A percentile compares a stretch with the other conserved stretches of the same genome.
Evolutionary conservation across 352 stramenopile genomes (phyloP).

Genomic region (Blastocystis sp.): DNA sequence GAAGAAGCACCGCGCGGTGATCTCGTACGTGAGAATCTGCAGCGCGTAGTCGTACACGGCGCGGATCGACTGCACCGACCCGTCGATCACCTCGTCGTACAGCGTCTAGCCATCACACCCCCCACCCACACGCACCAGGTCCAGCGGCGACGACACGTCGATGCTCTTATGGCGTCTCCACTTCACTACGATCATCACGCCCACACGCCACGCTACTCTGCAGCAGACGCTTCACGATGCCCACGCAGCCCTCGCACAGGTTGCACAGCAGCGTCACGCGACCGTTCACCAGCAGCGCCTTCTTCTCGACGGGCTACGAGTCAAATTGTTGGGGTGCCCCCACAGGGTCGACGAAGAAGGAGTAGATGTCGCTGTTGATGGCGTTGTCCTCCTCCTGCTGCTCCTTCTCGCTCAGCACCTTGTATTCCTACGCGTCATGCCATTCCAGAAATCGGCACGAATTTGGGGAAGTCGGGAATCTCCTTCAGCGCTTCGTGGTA

Average conservation of each 20-base stretch:
- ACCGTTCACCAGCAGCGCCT: conserved; percentile 22
- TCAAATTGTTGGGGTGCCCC: background rate
- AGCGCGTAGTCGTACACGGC: conserved; percentile 19
- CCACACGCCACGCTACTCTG: background rate
- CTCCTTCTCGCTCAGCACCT: background rate
- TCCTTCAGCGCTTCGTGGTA: conserved; percentile 22
- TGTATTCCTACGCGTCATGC: background rate
- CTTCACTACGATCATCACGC: background rate
- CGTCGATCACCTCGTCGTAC: conserved; percentile 27
- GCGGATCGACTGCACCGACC: background rate
- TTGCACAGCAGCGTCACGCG: conserved; percentile 50
- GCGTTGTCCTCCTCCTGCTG: conserved; percentile 19
- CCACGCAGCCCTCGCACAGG: conserved; percentile 41
- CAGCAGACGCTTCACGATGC: background rate
- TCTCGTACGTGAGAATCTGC: conserved; percentile 32
- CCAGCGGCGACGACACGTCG: background rate
- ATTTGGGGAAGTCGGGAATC: conserved; percentile 38
- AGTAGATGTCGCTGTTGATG: conserved; percentile 57
- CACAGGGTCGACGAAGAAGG: conserved; percentile 53
- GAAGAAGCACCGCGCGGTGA: conserved; percentile 4
- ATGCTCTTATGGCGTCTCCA: background rate
- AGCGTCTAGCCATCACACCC: background rate
- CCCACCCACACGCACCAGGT: background rate
- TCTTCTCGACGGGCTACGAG: conserved; percentile 37
- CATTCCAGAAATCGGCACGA: background rate